These are phyloP conservation scores for Nigrospora sphaerica DNA, from an alignment of 2,329 filamentous ascomycete species.

Conservation along the genomic window DNA sequence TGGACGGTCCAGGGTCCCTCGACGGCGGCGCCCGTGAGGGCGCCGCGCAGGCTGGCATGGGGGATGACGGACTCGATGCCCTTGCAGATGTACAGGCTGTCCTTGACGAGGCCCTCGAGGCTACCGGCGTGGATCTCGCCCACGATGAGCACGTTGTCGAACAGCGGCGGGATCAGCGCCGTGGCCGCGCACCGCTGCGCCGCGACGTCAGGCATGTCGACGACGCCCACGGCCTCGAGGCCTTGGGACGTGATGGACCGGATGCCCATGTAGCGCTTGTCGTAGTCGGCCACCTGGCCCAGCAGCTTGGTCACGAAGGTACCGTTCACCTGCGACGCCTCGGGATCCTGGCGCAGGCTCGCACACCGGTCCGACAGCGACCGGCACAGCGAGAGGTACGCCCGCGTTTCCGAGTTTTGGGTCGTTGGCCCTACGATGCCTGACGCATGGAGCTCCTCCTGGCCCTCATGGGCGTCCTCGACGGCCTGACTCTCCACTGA, in stretches of 20 bases:
- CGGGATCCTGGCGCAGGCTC: background rate
- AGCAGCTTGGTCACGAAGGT: background rate
- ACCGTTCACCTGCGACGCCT: background rate
- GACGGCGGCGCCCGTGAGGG: background rate
- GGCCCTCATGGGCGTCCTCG: background rate
- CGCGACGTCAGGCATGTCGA: background rate
- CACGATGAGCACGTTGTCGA: background rate
- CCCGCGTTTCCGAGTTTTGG: background rate
- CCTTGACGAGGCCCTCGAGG: background rate
- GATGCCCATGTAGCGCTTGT: background rate
- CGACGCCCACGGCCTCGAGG: background rate
- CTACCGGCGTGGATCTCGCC: background rate
- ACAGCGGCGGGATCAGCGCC: background rate
- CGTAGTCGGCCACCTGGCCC: background rate
- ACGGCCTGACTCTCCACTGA: background rate
- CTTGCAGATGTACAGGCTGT: background rate
- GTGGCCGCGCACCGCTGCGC: background rate
- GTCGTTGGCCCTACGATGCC: background rate
- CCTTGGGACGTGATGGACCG: background rate
- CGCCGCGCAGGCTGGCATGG: background rate
- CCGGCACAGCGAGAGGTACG: background rate
- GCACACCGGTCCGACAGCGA: background rate
- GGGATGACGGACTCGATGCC: background rate
- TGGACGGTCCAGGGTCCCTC: background rate
- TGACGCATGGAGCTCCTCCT: background rate